Evolutionary conservation across 768 basidiomycete species (phyloP), one percentile per base, ranked within the genome.

Genomic region (Trametes villosa): DNA sequence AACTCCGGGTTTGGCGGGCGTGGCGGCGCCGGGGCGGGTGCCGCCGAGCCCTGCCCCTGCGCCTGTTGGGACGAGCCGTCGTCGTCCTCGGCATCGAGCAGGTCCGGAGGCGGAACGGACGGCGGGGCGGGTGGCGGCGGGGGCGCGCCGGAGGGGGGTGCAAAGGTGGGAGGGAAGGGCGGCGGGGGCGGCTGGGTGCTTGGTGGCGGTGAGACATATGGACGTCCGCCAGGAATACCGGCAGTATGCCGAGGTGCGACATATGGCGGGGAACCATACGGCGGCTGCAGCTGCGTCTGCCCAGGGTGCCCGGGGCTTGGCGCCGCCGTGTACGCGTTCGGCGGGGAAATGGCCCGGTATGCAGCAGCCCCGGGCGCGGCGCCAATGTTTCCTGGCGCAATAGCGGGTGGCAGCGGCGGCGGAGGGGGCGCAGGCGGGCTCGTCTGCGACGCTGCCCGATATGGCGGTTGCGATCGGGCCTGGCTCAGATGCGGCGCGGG

Each of bases 1-100:
- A 97, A 81, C 70, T 96, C 93, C 51, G 94, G 94, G 75, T 96
- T 94, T 5, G 90, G 91, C 20, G 93, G 94, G 27, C 92, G 88
- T 41, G 88, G 89, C 59, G 93, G 93, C 49, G 84, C 65, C 34
- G 68, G 57, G 33, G 68, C 69, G 3, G 65, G 74, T 60, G 72
- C 68, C 66, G 71, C 60, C 22, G 70, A 64, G 59, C 68, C 62
- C n/a, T n/a, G n/a, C n/a, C n/a, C n/a, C n/a, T n/a, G n/a, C n/a
- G n/a, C n/a, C n/a, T n/a, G n/a, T n/a, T n/a, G n/a, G n/a, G n/a
- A 33, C 29, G 55, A 60, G 63, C 51, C 61, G 13, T 26, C 63
- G 60, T 54, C 61, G 18, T 72, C 65, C 33, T 91, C 89, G 18
- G 56, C 51, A 72, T 91, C 90, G 61, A 92, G 80, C 26, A 90